Conservation (phyloP, 202 grass and related monocot species). For the Eragrostis tef region DNA sequence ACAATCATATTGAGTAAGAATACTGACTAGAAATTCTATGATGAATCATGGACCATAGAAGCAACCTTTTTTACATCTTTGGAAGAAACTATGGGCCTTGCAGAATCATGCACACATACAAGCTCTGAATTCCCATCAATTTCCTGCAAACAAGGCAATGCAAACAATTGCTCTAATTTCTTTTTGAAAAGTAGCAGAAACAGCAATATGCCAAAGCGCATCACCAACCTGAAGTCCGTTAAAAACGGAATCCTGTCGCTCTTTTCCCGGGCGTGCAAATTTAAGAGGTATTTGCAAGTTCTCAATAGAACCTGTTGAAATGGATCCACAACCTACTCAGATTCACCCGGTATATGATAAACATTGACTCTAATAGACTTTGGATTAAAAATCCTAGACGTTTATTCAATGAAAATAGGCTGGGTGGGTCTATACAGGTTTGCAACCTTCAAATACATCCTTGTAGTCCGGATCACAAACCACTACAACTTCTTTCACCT, state of each 20-base stretch:
- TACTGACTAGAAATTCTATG: constrained; percentile 1
- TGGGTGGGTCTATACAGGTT: constrained; percentile 16
- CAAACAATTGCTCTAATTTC: neutral
- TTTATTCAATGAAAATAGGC: constrained; percentile 27
- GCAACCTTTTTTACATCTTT: constrained; percentile 85
- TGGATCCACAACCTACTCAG: constrained; percentile 10
- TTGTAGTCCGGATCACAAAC: constrained; percentile 89
- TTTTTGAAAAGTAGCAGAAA: constrained; percentile 20
- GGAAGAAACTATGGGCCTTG: constrained; percentile 76
- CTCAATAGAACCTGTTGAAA: constrained; percentile 66
- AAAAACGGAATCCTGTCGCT: constrained; percentile 97
- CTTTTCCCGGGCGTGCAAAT: constrained; percentile 89
- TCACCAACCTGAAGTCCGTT: constrained; percentile 87
- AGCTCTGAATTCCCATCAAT: constrained; percentile 81
- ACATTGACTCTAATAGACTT: neutral
- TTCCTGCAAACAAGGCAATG: constrained; percentile 57
- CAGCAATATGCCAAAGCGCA: neutral
- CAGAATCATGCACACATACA: constrained; percentile 97
- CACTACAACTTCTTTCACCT: constrained; percentile 96
- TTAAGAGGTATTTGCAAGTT: constrained; percentile 77
- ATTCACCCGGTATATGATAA: neutral
- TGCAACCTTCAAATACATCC: constrained; percentile 90
- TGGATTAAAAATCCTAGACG: too few relatives aligned
- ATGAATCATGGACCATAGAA: constrained; percentile 33
- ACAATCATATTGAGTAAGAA: neutral